phyloP scores from a whole-genome alignment of 2,329 filamentous ascomycete species.

The Falciphora oryzae region DNA sequence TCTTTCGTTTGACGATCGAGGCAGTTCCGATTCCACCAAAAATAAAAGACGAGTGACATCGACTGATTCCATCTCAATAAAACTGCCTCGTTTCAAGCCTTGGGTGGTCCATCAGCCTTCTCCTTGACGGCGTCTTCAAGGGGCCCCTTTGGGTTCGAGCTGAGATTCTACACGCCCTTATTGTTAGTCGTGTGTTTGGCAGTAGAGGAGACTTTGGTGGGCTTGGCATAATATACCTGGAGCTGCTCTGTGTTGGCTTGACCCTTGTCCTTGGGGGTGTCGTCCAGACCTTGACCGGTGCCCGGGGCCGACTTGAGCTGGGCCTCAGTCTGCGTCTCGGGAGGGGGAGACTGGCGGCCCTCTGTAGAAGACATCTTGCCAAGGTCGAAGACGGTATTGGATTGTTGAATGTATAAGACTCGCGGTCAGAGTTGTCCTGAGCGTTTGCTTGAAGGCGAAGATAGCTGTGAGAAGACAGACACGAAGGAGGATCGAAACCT shows the following conservation, averaged over 20 bases:
- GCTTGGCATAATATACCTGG: slow-evolving; percentile 31
- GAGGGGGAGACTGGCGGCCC: slow-evolving; percentile 73
- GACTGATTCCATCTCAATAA: background rate
- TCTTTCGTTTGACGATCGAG: background rate
- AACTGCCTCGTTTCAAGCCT: slow-evolving; percentile 26
- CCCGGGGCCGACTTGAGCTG: slow-evolving; percentile 57
- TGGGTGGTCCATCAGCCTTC: slow-evolving; percentile 45
- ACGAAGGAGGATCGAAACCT: no score
- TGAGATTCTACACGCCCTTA: slow-evolving; percentile 36
- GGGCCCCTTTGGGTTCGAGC: slow-evolving; percentile 60
- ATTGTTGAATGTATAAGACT: background rate
- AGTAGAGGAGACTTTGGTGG: background rate
- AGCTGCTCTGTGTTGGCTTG: slow-evolving; percentile 46
- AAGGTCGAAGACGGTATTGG: background rate
- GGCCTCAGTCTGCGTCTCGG: slow-evolving; percentile 58
- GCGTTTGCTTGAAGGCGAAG: no score
- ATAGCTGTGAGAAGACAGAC: no score
- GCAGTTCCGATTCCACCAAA: background rate
- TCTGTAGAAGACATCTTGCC: slow-evolving; percentile 55
- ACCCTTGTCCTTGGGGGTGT: slow-evolving; percentile 26
- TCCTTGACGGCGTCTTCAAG: slow-evolving; percentile 56
- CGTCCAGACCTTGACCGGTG: slow-evolving; percentile 52
- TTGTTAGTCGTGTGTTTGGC: background rate
- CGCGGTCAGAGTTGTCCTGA: no score
- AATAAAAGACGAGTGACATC: background rate